These are phyloP conservation scores for Trifolium subterraneum DNA, from an alignment of 306 rosid species.

Conservation along the genomic window DNA sequence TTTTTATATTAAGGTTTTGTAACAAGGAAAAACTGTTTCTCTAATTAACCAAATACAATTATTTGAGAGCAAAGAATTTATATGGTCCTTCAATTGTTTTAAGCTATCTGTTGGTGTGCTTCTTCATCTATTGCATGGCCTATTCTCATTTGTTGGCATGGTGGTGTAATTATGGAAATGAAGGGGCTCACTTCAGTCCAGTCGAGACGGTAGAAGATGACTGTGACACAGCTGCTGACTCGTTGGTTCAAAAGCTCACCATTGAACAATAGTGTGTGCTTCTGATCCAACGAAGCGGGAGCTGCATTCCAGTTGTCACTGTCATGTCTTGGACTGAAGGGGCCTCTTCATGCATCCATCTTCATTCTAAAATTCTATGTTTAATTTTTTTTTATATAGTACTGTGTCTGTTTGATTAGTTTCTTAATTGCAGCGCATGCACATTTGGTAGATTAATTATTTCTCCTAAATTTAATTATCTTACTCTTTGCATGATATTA, in stretches of 20 bases:
- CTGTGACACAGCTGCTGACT: constrained; percentile 89
- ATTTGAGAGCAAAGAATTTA: no score
- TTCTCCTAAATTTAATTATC: no score
- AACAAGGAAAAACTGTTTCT: no score
- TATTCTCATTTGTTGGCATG: background rate
- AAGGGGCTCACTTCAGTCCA: constrained; percentile 98
- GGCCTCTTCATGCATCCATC: constrained; percentile 61
- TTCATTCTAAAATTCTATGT: background rate
- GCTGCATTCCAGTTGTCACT: constrained; percentile 64
- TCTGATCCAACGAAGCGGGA: constrained; percentile 93
- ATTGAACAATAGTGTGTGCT: constrained; percentile 46
- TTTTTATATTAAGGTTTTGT: background rate
- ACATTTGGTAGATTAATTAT: no score
- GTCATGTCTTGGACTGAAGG: constrained; percentile 99
- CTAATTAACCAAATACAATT: no score
- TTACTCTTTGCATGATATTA: no score
- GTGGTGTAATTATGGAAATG: background rate
- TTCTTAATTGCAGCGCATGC: no score
- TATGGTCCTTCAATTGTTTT: background rate
- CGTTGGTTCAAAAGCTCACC: constrained; percentile 78
- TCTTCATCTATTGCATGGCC: background rate
- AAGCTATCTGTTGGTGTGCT: background rate
- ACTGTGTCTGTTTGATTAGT: no score
- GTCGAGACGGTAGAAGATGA: constrained; percentile 54
- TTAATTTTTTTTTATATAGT: no score